These are phyloP conservation scores for Curvularia verruculosa DNA, from an alignment of 2,329 filamentous ascomycete genomes.

Conservation along the genomic window DNA sequence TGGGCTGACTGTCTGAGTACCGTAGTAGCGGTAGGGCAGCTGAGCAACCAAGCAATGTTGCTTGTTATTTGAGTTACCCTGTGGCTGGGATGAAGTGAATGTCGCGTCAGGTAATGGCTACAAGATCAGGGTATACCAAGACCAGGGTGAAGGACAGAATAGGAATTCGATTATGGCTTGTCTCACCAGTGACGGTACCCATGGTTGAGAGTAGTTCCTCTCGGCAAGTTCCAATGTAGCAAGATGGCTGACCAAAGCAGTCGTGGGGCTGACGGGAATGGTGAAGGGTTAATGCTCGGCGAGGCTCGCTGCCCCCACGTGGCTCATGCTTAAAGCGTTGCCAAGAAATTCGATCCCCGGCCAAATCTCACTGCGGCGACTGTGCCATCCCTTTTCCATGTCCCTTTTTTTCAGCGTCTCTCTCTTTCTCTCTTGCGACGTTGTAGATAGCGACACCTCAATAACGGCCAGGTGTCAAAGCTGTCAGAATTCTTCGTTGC, in stretches of 20 bases:
- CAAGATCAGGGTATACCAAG: not conserved
- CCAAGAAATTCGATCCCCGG: not conserved
- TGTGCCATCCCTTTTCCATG: not conserved
- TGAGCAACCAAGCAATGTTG: not conserved
- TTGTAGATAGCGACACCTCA: not conserved
- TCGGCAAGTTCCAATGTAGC: not conserved
- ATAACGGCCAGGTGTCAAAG: not conserved
- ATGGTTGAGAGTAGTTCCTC: not conserved
- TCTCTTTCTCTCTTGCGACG: not conserved
- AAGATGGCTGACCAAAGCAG: not conserved
- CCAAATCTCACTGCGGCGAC: conserved; percentile 1
- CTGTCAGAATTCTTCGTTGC: not conserved
- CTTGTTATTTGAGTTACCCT: not conserved
- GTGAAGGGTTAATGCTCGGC: not conserved
- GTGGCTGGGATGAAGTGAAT: not conserved
- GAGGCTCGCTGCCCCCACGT: not conserved
- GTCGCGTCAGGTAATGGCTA: not conserved
- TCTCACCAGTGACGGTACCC: not conserved
- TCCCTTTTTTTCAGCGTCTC: not conserved
- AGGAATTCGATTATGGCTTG: not conserved
- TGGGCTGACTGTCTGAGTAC: no score
- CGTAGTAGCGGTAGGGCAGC: not conserved
- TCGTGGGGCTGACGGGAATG: not conserved
- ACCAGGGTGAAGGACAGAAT: not conserved
- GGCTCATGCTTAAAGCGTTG: not conserved